Evolutionary conservation across 306 rosid species (phyloP).

Genomic region (Fragaria vesca): DNA sequence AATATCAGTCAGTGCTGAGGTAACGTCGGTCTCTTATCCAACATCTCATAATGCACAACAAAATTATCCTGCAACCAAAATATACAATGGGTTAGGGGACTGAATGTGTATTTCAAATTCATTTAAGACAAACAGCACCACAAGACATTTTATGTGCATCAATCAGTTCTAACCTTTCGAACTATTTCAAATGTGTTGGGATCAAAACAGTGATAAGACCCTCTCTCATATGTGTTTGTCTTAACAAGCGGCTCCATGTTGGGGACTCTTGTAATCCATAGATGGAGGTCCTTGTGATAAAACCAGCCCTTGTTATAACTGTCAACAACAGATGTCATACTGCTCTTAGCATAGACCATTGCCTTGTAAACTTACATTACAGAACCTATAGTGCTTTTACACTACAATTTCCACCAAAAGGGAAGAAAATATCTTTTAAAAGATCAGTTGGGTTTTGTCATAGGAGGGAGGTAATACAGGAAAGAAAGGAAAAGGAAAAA

Average conservation of each 20-base stretch:
- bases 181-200: conserved; percentile 75
- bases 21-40: conserved; percentile 78
- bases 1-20: conserved; percentile 58
- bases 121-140: neutral
- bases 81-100: neutral
- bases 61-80: conserved; percentile 76
- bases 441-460: neutral
- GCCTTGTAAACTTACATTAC: conserved; percentile 16
- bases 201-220: conserved; percentile 86
- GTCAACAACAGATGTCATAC: conserved; percentile 19
- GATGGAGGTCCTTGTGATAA: conserved; percentile 81
- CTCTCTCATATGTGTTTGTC: conserved; percentile 74
- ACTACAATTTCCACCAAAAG: neutral
- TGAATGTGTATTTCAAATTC: neutral
- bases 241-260: conserved; percentile 81
- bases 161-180: conserved; percentile 65
- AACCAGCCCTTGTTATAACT: conserved; percentile 84
- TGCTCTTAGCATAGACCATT: conserved; percentile 18
- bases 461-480: neutral
- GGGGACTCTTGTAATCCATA: conserved; percentile 71
- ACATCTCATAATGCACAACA: conserved; percentile 63
- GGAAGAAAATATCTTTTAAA: neutral
- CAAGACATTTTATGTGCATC: neutral
- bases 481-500: neutral
- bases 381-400: neutral